Conservation (phyloP, 2,329 filamentous ascomycete genomes). For the Colletotrichum lini region DNA sequence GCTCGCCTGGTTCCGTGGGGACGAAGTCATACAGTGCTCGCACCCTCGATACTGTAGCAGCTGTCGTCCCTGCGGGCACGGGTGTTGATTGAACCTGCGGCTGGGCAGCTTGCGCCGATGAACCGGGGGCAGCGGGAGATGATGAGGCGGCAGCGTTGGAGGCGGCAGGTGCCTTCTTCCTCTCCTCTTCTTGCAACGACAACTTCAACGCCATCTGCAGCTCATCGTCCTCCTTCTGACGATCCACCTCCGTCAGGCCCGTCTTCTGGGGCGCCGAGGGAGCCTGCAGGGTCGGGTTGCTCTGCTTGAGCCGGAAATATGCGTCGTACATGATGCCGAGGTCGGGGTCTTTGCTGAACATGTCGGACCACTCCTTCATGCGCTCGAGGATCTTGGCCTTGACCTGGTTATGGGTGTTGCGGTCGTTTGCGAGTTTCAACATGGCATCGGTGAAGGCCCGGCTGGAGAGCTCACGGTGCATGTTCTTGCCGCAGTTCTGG, state of each 20-base stretch:
- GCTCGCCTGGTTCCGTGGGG: slow-evolving; percentile 92
- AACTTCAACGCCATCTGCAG: slow-evolving; percentile 95
- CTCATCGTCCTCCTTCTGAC: slow-evolving; percentile 97
- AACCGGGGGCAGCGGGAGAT: slow-evolving; percentile 50
- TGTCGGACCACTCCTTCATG: slow-evolving; percentile 96
- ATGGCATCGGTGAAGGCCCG: slow-evolving; percentile 95
- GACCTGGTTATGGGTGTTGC: slow-evolving; percentile 96
- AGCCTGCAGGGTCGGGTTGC: slow-evolving; percentile 89
- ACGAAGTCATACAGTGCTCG: slow-evolving; percentile 95
- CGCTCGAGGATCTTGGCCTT: slow-evolving; percentile 97
- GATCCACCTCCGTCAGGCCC: slow-evolving; percentile 88
- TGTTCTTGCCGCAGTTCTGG: slow-evolving; percentile 88
- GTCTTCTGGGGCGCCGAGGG: slow-evolving; percentile 96
- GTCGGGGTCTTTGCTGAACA: slow-evolving; percentile 91
- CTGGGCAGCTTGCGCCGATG: slow-evolving; percentile 52
- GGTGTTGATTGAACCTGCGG: slow-evolving; percentile 65
- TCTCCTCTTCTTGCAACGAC: slow-evolving; percentile 89
- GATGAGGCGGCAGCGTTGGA: slow-evolving; percentile 55
- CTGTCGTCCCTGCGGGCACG: slow-evolving; percentile 87
- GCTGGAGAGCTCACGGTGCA: slow-evolving; percentile 91
- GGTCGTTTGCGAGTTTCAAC: slow-evolving; percentile 89
- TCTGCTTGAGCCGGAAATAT: slow-evolving; percentile 86
- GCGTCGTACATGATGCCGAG: slow-evolving; percentile 98
- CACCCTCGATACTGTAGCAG: slow-evolving; percentile 95
- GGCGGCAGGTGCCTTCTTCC: slow-evolving; percentile 65